These are phyloP conservation scores for Cryphonectria japonica DNA, from an alignment of 2,329 filamentous ascomycete species.

Conservation along the genomic window DNA sequence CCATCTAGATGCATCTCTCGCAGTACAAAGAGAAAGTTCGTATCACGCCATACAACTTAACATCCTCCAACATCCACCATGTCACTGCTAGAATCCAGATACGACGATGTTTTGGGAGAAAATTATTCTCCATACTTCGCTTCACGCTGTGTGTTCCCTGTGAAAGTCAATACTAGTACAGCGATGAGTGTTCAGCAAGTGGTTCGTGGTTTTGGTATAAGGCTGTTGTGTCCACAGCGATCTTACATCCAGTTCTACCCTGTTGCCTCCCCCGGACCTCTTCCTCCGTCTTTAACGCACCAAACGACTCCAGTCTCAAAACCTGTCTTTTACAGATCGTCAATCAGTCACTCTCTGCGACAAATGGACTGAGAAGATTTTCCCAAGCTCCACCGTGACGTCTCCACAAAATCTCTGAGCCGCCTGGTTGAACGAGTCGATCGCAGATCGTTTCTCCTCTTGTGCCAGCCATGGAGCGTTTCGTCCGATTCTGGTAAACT, in stretches of 20 bases:
- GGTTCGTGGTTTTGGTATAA: neutral
- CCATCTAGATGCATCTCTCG: constrained; percentile 30
- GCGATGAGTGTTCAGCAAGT: neutral
- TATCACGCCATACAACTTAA: too few species aligned
- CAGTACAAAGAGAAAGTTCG: too few species aligned
- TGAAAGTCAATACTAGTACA: neutral
- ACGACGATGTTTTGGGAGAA: neutral
- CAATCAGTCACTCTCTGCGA: neutral
- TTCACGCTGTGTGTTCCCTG: neutral
- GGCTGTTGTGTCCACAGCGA: neutral
- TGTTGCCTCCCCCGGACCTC: neutral
- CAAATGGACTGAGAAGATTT: neutral
- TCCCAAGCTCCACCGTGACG: constrained; percentile 6
- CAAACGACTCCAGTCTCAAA: neutral
- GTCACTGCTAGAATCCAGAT: neutral
- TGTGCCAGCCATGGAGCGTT: constrained; percentile 6
- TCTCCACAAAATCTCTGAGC: constrained; percentile 10
- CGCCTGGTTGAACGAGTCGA: neutral
- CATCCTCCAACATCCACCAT: too few species aligned
- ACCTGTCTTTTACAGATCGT: neutral
- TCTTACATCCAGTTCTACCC: neutral
- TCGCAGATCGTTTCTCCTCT: constrained; percentile 3
- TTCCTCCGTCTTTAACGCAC: neutral
- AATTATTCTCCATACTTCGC: neutral
- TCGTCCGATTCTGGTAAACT: constrained; percentile 1